A percentile compares a stretch with the other conserved stretches of the same genome.
Conservation (phyloP, 306 rosid species). For the Corylus heterophylla region DNA sequence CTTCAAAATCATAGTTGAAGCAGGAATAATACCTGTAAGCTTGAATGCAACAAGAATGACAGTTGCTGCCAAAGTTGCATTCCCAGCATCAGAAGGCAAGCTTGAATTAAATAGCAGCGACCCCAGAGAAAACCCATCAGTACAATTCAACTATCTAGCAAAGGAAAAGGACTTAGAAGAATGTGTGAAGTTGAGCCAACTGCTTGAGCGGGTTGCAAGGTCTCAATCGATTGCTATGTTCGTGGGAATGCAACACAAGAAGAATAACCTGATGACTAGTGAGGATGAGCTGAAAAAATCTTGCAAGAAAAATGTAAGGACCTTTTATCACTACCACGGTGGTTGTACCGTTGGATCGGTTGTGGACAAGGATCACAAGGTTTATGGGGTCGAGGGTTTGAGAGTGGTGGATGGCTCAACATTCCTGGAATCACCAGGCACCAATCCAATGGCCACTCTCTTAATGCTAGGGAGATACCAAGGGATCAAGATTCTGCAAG, state of each 20-base stretch:
- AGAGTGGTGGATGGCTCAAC: slow-evolving; percentile 75
- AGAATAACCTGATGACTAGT: slow-evolving; percentile 30
- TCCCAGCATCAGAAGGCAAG: slow-evolving; percentile 56
- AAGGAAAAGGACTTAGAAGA: slow-evolving; percentile 43
- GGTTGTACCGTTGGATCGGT: slow-evolving; percentile 61
- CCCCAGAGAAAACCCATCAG: slow-evolving; percentile 66
- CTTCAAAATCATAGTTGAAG: slow-evolving; percentile 57
- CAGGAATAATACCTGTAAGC: slow-evolving; percentile 55
- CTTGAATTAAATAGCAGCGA: slow-evolving; percentile 55
- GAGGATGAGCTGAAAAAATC: slow-evolving; percentile 38
- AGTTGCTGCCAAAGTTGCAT: slow-evolving; percentile 63
- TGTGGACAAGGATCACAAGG: slow-evolving; percentile 55
- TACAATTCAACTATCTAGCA: slow-evolving; percentile 68
- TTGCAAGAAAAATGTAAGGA: slow-evolving; percentile 58
- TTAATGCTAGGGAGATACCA: slow-evolving; percentile 79
- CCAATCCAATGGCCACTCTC: slow-evolving; percentile 74
- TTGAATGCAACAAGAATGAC: slow-evolving; percentile 49
- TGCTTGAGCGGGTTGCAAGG: slow-evolving; percentile 52
- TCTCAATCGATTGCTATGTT: slow-evolving; percentile 55
- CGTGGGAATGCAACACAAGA: slow-evolving; percentile 39
- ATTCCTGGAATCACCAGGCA: slow-evolving; percentile 65
- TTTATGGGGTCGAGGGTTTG: slow-evolving; percentile 50
- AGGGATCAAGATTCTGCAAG: slow-evolving; percentile 60
- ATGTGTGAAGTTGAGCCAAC: slow-evolving; percentile 51
- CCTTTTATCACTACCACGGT: slow-evolving; percentile 76